Conservation (phyloP, 495 filamentous ascomycete genomes). For the Penicillium parvum region DNA sequence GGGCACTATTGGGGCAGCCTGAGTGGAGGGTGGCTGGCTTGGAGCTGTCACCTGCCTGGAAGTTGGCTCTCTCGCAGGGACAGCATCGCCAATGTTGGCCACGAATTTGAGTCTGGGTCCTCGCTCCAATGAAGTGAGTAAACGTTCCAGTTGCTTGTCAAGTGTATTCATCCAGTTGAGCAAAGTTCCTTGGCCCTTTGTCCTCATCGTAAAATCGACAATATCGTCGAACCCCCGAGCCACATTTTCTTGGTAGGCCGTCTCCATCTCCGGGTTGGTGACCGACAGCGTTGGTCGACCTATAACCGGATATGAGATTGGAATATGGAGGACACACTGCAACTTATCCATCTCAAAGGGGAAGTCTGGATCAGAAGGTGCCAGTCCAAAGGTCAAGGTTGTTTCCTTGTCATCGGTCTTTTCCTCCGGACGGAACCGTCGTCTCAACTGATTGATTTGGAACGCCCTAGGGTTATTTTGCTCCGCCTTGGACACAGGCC, state of each 20-base stretch:
- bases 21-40: no score
- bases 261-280: constrained; percentile 72
- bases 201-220: constrained; percentile 44
- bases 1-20: no score
- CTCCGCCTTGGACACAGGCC: constrained; percentile 64
- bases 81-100: constrained; percentile 45
- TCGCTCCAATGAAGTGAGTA: constrained; percentile 67
- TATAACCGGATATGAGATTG: constrained; percentile 53
- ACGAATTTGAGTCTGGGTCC: constrained; percentile 76
- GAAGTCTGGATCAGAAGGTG: constrained; percentile 85
- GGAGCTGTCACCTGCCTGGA: constrained; percentile 38
- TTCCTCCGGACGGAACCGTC: constrained; percentile 64
- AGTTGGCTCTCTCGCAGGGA: constrained; percentile 35
- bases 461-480: constrained; percentile 66
- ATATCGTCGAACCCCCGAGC: constrained; percentile 72
- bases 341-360: constrained; percentile 71
- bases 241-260: constrained; percentile 76
- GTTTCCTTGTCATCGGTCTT: constrained; percentile 48
- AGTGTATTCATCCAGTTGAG: constrained; percentile 66
- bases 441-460: constrained; percentile 70
- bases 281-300: constrained; percentile 57
- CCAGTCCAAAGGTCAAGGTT: constrained; percentile 58
- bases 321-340: constrained; percentile 69
- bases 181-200: constrained; percentile 54
- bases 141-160: constrained; percentile 67